Conservation (phyloP, 495 filamentous ascomycete species). For the Parachaetomium inaequale region DNA sequence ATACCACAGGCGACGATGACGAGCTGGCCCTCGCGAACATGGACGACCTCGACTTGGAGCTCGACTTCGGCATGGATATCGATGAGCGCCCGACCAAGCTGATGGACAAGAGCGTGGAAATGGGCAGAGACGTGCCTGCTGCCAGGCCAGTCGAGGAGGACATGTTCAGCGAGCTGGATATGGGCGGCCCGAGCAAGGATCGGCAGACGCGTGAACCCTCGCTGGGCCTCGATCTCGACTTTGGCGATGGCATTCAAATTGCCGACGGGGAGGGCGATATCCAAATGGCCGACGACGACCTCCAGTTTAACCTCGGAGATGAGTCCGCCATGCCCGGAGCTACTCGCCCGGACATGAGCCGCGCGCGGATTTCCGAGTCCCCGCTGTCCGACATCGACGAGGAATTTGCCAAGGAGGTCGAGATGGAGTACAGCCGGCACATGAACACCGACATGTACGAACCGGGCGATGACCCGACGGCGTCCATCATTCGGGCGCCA, state of each 20-base stretch:
- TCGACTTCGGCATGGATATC: slow-evolving; percentile 58
- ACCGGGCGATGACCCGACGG: slow-evolving; percentile 50
- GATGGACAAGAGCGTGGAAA: slow-evolving; percentile 69
- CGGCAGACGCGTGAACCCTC: slow-evolving; percentile 39
- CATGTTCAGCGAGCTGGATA: slow-evolving; percentile 62
- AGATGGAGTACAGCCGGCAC: slow-evolving; percentile 51
- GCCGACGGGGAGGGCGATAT: slow-evolving; percentile 59
- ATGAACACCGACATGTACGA: slow-evolving; percentile 53
- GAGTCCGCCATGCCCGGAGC: slow-evolving; percentile 46
- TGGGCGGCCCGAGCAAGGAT: slow-evolving; percentile 47
- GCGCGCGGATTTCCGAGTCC: slow-evolving; percentile 60
- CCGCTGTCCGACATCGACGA: slow-evolving; percentile 68
- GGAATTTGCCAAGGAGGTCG: slow-evolving; percentile 49
- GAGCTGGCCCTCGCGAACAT: slow-evolving; percentile 48
- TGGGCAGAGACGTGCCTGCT: slow-evolving; percentile 74
- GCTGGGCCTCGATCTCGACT: slow-evolving; percentile 46
- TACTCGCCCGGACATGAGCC: slow-evolving; percentile 42
- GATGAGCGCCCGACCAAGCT: slow-evolving; percentile 43
- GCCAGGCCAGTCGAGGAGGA: slow-evolving; percentile 66
- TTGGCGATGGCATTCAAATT: slow-evolving; percentile 51
- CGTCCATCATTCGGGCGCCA: slow-evolving; percentile 46
- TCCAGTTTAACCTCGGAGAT: slow-evolving; percentile 49
- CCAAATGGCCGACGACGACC: slow-evolving; percentile 58
- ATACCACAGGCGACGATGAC: slow-evolving; percentile 55
- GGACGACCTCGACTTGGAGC: slow-evolving; percentile 55